Conservation (phyloP, 2,329 filamentous ascomycete species). For the Trichoderma endophyticum region DNA sequence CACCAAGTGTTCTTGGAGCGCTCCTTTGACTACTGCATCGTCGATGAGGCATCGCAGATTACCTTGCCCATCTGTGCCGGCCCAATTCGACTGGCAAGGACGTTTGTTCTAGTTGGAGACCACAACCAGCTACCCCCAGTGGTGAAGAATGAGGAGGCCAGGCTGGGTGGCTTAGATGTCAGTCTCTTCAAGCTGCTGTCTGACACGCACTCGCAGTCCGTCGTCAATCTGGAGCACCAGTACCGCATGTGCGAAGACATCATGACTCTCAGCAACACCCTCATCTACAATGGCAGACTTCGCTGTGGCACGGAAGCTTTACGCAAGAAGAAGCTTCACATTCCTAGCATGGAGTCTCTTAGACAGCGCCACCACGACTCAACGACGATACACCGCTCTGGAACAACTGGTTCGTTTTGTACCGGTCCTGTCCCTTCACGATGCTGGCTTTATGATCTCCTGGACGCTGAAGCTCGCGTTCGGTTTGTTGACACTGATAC, state of each 20-base stretch:
- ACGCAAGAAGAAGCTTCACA: constrained; percentile 62
- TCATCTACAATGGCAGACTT: constrained; percentile 88
- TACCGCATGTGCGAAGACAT: constrained; percentile 98
- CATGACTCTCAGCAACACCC: constrained; percentile 86
- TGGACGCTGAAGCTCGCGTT: constrained; percentile 70
- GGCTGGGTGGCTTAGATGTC: constrained; percentile 81
- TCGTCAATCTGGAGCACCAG: constrained; percentile 90
- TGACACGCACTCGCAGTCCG: constrained; percentile 79
- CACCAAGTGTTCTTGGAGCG: constrained; percentile 86
- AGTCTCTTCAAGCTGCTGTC: constrained; percentile 93
- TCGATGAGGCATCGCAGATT: constrained; percentile 97
- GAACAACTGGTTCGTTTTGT: constrained; percentile 53
- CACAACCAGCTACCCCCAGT: constrained; percentile 94
- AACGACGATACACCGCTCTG: constrained; percentile 40
- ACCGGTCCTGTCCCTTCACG: constrained; percentile 42
- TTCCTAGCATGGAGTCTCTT: constrained; percentile 65
- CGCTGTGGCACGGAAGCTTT: constrained; percentile 83
- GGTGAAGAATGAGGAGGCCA: constrained; percentile 86
- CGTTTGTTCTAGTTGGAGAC: constrained; percentile 93
- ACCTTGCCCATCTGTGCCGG: constrained; percentile 92
- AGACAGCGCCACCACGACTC: constrained; percentile 54
- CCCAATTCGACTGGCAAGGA: constrained; percentile 86
- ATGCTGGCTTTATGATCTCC: constrained; percentile 76
- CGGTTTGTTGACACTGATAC: constrained; percentile 87
- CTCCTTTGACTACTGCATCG: constrained; percentile 95